Base-by-base conservation (phyloP, 2,329 filamentous ascomycete genomes). In the Fusarium buharicum region DNA sequence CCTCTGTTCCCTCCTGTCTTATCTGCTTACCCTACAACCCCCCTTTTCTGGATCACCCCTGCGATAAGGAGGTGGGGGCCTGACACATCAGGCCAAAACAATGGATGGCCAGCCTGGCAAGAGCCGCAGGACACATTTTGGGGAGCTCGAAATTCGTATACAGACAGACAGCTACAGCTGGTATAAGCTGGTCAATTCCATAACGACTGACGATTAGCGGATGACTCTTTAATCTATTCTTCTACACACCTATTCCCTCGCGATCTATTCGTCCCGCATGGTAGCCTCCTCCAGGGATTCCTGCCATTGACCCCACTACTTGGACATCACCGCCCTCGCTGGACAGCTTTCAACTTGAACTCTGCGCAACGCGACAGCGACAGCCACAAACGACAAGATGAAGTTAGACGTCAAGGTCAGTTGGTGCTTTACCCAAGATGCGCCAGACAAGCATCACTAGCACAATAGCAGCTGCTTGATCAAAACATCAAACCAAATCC, bases 321-420 rank as follows among this genome's bases (percentile, higher is more conserved):
- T 64, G 44, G 53, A 64, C 63, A 70, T 71, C 68, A 70, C 70
- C 67, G 70, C 68, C 69, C 64, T 63, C 50, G 59, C 62, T 66
- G 60, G 65, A 62, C 70, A 72, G 68, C 69, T 70, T 70, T 64
- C 68, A 59, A 56, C 68, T 70, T 69, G 62, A 69, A 59, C 63
- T 61, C 59, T 63, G 65, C 65, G 67, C 60, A 56, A 60, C 57
- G 62, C 60, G 61, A 67, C 58, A 58, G 52, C 53, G 56, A 59
- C 53, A 59, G 52, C 52, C 46, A 66, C 49, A 65, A 58, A 38
- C 55, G 54, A 66, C 71, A 78, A 64, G 46, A 78, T 78, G 76
- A 78, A 75, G 71, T 72, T 78, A 70, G 76, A 78, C 73, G 76
- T 78, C 62, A 78, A 78, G 75, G 76, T 78, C 39, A 70, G 75